Conservation (phyloP, 306 rosid species). For the Urtica urens region DNA sequence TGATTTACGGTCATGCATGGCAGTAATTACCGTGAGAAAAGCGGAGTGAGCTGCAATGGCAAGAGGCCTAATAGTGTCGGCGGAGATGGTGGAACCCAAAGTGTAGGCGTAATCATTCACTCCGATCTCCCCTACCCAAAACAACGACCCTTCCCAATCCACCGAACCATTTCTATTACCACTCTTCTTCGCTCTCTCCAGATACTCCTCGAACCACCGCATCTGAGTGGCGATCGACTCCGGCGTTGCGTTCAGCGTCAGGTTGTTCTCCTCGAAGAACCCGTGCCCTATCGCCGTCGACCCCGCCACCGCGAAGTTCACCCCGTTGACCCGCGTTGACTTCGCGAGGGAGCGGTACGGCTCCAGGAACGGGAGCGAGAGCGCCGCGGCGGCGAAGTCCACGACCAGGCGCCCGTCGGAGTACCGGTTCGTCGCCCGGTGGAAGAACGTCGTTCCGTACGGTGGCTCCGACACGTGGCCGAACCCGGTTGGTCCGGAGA, state of each 20-base stretch:
- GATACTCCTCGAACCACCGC: conserved; percentile 57
- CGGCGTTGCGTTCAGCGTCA: conserved; percentile 57
- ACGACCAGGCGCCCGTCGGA: conserved; percentile 86
- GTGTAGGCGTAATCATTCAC: conserved; percentile 89
- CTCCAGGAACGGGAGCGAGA: conserved; percentile 54
- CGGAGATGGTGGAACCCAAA: conserved; percentile 51
- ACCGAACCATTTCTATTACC: conserved; percentile 20
- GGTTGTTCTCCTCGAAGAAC: conserved; percentile 71
- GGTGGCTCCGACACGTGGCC: conserved; percentile 71
- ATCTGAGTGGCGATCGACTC: conserved; percentile 69
- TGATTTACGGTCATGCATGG: too few species aligned
- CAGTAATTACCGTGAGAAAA: conserved; percentile 49
- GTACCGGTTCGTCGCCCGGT: conserved; percentile 75
- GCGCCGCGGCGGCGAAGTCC: conserved; percentile 63
- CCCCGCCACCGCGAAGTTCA: conserved; percentile 89
- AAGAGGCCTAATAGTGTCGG: conserved; percentile 45
- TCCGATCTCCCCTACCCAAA: conserved; percentile 98
- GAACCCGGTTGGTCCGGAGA: conserved; percentile 63
- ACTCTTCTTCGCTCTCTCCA: conserved; percentile 32
- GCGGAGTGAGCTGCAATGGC: conserved; percentile 33
- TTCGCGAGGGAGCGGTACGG: conserved; percentile 39
- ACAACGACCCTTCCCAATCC: conserved; percentile 47
- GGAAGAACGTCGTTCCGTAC: conserved; percentile 68
- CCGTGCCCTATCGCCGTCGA: conserved; percentile 66
- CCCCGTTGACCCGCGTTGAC: conserved; percentile 37